Percentiles rank a stretch among this genome's conserved stretches.
phyloP scores from a whole-genome alignment of 2,329 filamentous ascomycete genomes.

The Colletotrichum sp. region DNA sequence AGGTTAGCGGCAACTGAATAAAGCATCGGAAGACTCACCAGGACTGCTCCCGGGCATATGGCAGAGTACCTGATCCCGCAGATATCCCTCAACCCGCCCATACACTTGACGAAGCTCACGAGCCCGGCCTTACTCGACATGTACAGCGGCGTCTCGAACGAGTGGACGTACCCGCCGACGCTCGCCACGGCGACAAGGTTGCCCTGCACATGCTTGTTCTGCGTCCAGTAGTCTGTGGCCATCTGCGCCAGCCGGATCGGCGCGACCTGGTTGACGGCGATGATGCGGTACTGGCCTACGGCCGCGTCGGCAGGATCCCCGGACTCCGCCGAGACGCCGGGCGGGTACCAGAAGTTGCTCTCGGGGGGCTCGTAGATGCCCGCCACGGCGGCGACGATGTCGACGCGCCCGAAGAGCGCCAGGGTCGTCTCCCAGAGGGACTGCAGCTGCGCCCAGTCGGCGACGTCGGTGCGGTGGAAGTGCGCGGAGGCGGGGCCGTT shows the following conservation, averaged over 20 bases:
- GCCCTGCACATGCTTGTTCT: constrained; percentile 38
- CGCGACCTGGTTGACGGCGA: constrained; percentile 28
- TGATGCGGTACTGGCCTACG: constrained; percentile 27
- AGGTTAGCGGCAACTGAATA: too few species aligned
- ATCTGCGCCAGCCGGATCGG: constrained; percentile 32
- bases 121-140: constrained; percentile 31
- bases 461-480: constrained; percentile 32
- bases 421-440: constrained; percentile 24
- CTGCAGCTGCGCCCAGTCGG: constrained; percentile 29
- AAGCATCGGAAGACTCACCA: background rate
- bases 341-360: constrained; percentile 30
- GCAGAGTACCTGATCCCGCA: background rate
- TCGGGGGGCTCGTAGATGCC: constrained; percentile 30
- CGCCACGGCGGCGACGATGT: constrained; percentile 23
- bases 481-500: constrained; percentile 29
- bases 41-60: background rate
- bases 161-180: constrained; percentile 31
- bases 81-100: background rate
- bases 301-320: constrained; percentile 24
- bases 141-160: constrained; percentile 33
- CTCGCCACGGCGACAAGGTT: constrained; percentile 31
- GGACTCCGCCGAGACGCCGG: constrained; percentile 24
- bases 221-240: constrained; percentile 32
- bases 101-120: background rate
- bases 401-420: constrained; percentile 15